A percentile compares a stretch with the other conserved stretches of the same genome.
Evolutionary conservation across 2,329 filamentous ascomycete species (phyloP).

Genomic region (Parafenestella ontariensis): DNA sequence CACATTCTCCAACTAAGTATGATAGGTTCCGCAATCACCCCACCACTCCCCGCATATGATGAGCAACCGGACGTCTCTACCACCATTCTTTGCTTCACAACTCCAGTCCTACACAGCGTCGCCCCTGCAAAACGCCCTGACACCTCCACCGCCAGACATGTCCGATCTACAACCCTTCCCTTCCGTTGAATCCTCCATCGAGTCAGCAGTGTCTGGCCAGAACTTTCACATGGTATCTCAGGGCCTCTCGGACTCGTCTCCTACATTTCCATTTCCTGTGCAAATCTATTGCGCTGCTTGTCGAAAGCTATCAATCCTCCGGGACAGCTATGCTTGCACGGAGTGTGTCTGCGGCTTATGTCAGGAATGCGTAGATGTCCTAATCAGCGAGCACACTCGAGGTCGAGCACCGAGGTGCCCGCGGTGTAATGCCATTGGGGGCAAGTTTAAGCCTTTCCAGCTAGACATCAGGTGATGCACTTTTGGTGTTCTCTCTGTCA

Average conservation of each 20-base stretch:
- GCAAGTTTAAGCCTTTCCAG: slow-evolving; percentile 84
- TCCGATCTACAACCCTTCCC: slow-evolving; percentile 74
- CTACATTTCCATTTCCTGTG: slow-evolving; percentile 60
- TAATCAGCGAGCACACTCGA: slow-evolving; percentile 74
- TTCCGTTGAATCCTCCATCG: slow-evolving; percentile 83
- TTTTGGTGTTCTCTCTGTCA: slow-evolving; percentile 7
- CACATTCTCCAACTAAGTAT: slow-evolving; percentile 25
- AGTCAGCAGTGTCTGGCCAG: slow-evolving; percentile 72
- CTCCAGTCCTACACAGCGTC: slow-evolving; percentile 82
- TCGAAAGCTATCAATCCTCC: slow-evolving; percentile 75
- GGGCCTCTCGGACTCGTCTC: slow-evolving; percentile 65
- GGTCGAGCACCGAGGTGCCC: slow-evolving; percentile 76
- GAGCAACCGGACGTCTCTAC: slow-evolving; percentile 65
- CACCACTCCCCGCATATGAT: slow-evolving; percentile 59
- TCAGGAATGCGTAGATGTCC: slow-evolving; percentile 81
- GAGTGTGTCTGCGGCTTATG: slow-evolving; percentile 96
- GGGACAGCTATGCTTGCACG: slow-evolving; percentile 90
- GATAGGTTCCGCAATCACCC: slow-evolving; percentile 57
- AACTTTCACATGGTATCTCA: slow-evolving; percentile 66
- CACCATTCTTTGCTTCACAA: slow-evolving; percentile 60
- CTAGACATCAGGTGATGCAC: slow-evolving; percentile 73
- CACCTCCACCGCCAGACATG: slow-evolving; percentile 69
- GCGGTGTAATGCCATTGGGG: slow-evolving; percentile 78
- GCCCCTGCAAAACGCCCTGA: slow-evolving; percentile 87
- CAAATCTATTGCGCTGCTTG: slow-evolving; percentile 95